Evolutionary conservation across 148 eudicot genomes (phyloP).

Genomic region (Spergularia marina): DNA sequence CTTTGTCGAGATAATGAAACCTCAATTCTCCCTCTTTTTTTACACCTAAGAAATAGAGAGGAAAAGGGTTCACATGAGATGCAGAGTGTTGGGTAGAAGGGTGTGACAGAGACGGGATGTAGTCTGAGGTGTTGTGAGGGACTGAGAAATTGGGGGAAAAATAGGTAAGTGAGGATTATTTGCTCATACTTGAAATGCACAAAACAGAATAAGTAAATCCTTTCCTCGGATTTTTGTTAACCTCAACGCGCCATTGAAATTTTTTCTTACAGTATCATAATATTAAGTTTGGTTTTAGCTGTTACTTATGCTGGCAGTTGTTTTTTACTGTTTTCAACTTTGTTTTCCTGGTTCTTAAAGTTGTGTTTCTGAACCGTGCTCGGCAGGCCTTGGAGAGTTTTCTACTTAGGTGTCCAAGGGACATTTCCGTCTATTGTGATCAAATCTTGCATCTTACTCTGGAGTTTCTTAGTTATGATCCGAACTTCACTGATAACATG

Average conservation of each 20-base stretch:
- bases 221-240: not conserved
- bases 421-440: constrained; percentile 69
- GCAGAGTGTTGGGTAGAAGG: not conserved
- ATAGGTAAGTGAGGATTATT: not conserved
- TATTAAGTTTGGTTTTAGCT: not conserved
- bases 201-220: not conserved
- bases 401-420: constrained; percentile 91
- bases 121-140: not conserved
- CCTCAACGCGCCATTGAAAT: not conserved
- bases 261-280: not conserved
- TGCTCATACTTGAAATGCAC: not conserved
- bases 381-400: constrained; percentile 94
- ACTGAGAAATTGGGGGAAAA: no score
- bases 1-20: no score
- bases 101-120: not conserved
- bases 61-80: not conserved
- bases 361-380: constrained; percentile 3
- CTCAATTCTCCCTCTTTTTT: no score
- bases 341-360: not conserved
- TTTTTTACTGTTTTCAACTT: not conserved
- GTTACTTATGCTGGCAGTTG: not conserved
- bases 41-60: not conserved
- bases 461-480: constrained; percentile 94
- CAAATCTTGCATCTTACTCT: constrained; percentile 75
- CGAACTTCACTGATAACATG: constrained; percentile 97